Evolutionary conservation across 1,139 yeast species (phyloP).

Genomic region (Blastobotrys ciferrii): DNA sequence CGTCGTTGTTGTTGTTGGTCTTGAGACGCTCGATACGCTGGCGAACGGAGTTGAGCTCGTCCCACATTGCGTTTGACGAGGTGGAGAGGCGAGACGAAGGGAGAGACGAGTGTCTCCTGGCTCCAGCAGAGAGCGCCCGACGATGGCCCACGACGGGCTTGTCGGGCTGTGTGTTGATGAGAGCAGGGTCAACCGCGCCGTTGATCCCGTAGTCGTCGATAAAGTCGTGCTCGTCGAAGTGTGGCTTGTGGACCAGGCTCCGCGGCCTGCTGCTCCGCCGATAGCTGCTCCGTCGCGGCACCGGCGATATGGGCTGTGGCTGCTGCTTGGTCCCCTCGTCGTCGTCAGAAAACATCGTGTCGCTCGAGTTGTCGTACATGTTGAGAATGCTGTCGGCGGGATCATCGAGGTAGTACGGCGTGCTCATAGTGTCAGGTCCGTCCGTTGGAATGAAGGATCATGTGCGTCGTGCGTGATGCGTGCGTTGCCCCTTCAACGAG

Average conservation of each 20-base stretch:
- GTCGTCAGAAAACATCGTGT: background rate
- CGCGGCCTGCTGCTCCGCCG: too few species aligned
- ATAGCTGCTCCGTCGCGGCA: too few species aligned
- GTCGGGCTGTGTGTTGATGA: conserved; percentile 3
- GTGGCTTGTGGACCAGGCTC: conserved; percentile 2
- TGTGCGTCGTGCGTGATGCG: too few species aligned
- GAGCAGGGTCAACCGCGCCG: background rate
- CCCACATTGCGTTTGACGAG: conserved; percentile 2
- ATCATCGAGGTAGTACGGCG: conserved; percentile 3
- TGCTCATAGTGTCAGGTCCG: too few species aligned
- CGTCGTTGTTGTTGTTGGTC: background rate
- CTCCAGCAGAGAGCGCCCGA: background rate
- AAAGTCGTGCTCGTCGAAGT: background rate
- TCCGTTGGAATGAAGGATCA: too few species aligned
- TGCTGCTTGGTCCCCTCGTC: too few species aligned
- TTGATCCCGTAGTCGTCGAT: conserved; percentile 1
- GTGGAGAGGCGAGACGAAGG: background rate
- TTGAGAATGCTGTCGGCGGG: conserved; percentile 2
- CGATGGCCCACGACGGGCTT: conserved; percentile 1
- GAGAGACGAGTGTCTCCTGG: background rate
- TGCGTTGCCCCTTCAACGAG: too few species aligned
- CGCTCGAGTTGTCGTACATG: background rate
- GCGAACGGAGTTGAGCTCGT: conserved; percentile 3
- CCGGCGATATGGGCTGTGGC: too few species aligned
- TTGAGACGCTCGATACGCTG: background rate